Percentiles rank a stretch among this genome's conserved stretches.
Conservation (phyloP, 2,329 filamentous ascomycete genomes). For the Colletotrichum nymphaeae region DNA sequence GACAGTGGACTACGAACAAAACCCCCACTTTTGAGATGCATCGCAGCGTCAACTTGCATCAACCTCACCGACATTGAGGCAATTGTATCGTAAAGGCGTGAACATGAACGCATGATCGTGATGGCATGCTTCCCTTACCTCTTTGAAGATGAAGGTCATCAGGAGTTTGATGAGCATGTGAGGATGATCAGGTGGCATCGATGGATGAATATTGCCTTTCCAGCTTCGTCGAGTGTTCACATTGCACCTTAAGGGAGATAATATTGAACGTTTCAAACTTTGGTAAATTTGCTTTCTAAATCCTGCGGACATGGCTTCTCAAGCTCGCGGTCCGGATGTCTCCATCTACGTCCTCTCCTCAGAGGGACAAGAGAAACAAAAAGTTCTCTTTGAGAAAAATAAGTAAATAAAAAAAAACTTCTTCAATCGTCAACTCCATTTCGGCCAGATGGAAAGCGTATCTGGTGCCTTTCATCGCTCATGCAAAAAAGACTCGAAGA, state of each 20-base stretch:
- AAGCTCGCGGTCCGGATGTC: slow-evolving; percentile 22
- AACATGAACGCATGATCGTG: no score
- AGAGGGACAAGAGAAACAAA: not conserved
- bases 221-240: not conserved
- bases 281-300: slow-evolving; percentile 24
- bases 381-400: not conserved
- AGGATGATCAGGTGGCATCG: no score
- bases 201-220: no score
- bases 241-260: not conserved
- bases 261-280: slow-evolving; percentile 5
- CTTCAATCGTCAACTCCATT: slow-evolving; percentile 33
- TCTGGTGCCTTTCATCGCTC: slow-evolving; percentile 36
- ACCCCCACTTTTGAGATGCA: not conserved
- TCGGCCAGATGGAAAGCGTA: slow-evolving; percentile 26
- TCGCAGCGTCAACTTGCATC: not conserved
- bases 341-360: not conserved
- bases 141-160: no score
- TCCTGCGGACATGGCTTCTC: slow-evolving; percentile 25
- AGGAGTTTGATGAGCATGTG: no score
- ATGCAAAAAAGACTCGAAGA: slow-evolving; percentile 34
- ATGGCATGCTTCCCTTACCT: not conserved
- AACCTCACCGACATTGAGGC: slow-evolving; percentile 24
- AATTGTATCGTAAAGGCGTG: not conserved
- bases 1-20: no score
- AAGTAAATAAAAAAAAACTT: not conserved